Percentiles rank a stretch among this genome's conserved stretches.
Conservation (phyloP, 306 rosid species). For the Cotoneaster glaucophyllus region DNA sequence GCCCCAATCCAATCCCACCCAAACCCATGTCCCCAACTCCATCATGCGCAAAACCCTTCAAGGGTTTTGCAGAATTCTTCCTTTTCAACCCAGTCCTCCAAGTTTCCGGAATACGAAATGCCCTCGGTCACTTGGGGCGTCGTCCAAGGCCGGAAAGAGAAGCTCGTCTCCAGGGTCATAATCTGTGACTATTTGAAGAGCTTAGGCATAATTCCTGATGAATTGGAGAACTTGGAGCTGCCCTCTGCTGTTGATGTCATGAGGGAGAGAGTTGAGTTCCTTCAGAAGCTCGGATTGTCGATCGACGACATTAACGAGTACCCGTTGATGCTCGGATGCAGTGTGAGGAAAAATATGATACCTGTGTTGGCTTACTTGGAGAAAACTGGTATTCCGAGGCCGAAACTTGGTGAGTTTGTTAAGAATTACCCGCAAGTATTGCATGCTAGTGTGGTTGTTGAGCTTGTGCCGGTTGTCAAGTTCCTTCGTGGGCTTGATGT, state of each 20-base stretch:
- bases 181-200: conserved; percentile 71
- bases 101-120: conserved; percentile 83
- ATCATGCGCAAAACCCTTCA: conserved; percentile 31
- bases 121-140: conserved; percentile 96
- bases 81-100: conserved; percentile 54
- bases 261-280: conserved; percentile 84
- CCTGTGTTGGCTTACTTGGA: conserved; percentile 87
- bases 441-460: conserved; percentile 91
- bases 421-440: conserved; percentile 79
- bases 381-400: conserved; percentile 73
- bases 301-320: conserved; percentile 72
- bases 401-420: conserved; percentile 68
- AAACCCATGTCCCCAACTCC: conserved; percentile 11
- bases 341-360: conserved; percentile 72
- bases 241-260: conserved; percentile 82
- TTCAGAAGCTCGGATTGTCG: conserved; percentile 64
- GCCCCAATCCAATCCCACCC: conserved; percentile 16
- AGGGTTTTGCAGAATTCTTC: conserved; percentile 41
- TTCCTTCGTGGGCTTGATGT: conserved; percentile 90
- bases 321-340: conserved; percentile 79
- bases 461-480: conserved; percentile 83
- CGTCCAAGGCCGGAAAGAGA: conserved; percentile 89
- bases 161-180: conserved; percentile 78
- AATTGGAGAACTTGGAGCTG: conserved; percentile 65
- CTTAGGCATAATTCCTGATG: conserved; percentile 81